Evolutionary conservation across 148 eudicot genomes (phyloP).

Genomic region (Rhododendron kiyosumense): DNA sequence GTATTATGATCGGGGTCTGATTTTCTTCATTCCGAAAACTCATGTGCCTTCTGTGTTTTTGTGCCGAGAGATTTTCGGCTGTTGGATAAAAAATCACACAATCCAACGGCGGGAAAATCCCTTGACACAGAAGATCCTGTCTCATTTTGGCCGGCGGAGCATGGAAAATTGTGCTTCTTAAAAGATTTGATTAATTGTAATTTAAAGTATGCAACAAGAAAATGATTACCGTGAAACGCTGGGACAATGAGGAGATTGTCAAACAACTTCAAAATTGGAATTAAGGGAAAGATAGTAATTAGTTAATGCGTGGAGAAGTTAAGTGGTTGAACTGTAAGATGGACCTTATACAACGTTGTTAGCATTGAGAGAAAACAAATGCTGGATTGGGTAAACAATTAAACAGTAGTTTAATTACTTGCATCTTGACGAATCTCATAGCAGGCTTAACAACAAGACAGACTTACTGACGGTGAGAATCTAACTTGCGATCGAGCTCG

Average conservation of each 20-base stretch:
- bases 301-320: not conserved
- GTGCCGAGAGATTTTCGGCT: no score
- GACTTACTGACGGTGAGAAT: no score
- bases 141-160: not conserved
- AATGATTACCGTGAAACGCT: not conserved
- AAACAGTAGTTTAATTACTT: no score
- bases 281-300: not conserved
- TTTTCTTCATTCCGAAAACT: no score
- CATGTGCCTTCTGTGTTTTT: fast-evolving
- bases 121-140: no score
- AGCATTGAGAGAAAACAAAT: not conserved
- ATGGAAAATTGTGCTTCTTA: not conserved
- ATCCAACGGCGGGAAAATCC: no score
- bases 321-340: not conserved
- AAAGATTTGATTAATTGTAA: not conserved
- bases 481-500: not conserved
- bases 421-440: not conserved
- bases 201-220: not conserved
- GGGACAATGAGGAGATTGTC: not conserved
- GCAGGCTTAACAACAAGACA: not conserved
- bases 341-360: not conserved
- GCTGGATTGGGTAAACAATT: not conserved
- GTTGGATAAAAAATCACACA: no score
- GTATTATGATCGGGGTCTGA: no score
- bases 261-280: not conserved